Percentiles rank a stretch among this genome's conserved stretches.
phyloP scores from a whole-genome alignment of 371 early-diverging fungal genomes.

The Mortierella sp. region DNA sequence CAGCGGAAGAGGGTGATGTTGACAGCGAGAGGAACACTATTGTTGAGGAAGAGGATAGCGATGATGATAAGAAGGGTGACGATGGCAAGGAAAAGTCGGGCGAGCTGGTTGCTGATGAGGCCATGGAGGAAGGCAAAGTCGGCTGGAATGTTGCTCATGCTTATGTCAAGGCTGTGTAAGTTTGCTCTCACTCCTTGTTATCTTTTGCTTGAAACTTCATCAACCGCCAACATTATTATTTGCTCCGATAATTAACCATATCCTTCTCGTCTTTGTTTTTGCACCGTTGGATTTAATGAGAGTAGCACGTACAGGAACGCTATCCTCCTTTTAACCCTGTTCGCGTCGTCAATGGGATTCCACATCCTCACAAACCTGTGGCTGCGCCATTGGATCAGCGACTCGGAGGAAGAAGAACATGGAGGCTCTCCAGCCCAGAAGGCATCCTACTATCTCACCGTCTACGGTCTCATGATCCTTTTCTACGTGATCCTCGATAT shows the following conservation, averaged over 20 bases:
- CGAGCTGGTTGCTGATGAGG: constrained; percentile 79
- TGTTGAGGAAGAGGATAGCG: neutral
- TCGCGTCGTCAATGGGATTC: constrained; percentile 58
- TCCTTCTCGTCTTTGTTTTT: neutral
- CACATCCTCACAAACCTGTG: constrained; percentile 61
- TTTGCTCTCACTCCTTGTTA: neutral
- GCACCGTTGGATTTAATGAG: neutral
- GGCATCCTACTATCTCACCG: constrained; percentile 39
- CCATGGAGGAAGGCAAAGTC: constrained; percentile 86
- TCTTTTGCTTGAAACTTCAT: neutral
- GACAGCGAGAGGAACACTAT: constrained; percentile 9
- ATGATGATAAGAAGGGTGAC: constrained; percentile 1
- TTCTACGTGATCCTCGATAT: constrained; percentile 54
- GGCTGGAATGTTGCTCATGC: constrained; percentile 72
- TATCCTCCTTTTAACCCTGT: neutral
- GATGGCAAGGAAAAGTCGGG: constrained; percentile 24
- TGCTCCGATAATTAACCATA: neutral
- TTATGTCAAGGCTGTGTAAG: constrained; percentile 83
- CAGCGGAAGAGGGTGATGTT: neutral
- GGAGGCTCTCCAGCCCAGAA: neutral
- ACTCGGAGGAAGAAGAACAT: neutral
- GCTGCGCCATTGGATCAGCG: constrained; percentile 74
- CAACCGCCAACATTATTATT: neutral
- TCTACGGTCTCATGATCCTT: constrained; percentile 59
- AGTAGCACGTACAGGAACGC: constrained; percentile 37